phyloP scores from a whole-genome alignment of 768 basidiomycete genomes.

The Agaricus sinodeliciosus region DNA sequence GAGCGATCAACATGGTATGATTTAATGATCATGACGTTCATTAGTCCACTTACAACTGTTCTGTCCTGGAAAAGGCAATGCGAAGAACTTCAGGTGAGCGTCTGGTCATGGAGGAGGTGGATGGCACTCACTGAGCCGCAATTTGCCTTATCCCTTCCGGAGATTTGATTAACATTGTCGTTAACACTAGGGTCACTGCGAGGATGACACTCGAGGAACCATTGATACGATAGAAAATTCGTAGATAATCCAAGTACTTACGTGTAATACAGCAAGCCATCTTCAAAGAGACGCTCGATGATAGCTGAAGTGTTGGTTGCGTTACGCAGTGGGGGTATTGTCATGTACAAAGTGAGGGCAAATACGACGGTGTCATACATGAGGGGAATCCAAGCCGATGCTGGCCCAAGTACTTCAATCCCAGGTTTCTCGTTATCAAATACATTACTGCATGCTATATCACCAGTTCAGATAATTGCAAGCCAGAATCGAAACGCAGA shows the following conservation, averaged over 20 bases:
- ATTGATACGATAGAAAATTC: neutral
- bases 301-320: constrained; percentile 27
- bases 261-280: constrained; percentile 43
- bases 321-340: constrained; percentile 28
- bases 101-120: constrained; percentile 9
- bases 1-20: neutral
- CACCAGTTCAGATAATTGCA: neutral
- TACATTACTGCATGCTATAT: constrained; percentile 35
- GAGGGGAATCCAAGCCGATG: constrained; percentile 46
- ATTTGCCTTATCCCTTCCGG: constrained; percentile 41
- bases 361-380: constrained; percentile 41
- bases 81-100: no score
- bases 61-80: constrained; percentile 17
- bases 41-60: constrained; percentile 27
- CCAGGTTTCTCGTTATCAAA: constrained; percentile 23
- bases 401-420: constrained; percentile 33
- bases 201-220: constrained; percentile 32
- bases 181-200: constrained; percentile 34
- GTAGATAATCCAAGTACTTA: constrained; percentile 11
- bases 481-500: neutral
- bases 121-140: constrained; percentile 36
- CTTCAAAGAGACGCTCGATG: constrained; percentile 34
- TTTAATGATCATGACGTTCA: neutral
- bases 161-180: constrained; percentile 38
- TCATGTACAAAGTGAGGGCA: constrained; percentile 30